phyloP scores from a whole-genome alignment of 768 basidiomycete species.

The Lactarius deliciosus region DNA sequence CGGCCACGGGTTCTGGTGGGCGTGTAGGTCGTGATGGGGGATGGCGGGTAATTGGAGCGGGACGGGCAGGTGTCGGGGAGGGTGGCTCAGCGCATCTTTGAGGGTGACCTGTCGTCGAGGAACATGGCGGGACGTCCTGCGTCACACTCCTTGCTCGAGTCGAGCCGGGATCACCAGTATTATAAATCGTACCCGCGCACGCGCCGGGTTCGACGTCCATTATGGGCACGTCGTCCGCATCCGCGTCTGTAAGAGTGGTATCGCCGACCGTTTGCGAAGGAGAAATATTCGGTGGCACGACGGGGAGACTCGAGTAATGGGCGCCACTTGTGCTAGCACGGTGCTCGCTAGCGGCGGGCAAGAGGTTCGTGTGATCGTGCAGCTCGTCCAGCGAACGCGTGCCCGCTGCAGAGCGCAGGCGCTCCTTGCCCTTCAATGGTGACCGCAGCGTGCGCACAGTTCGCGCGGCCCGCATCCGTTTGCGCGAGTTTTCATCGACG shows the following conservation, averaged over 20 bases:
- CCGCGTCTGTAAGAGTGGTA: not conserved
- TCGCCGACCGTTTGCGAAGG: not conserved
- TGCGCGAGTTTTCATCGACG: slow-evolving; percentile 24
- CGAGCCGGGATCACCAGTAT: not conserved
- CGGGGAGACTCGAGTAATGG: slow-evolving; percentile 19
- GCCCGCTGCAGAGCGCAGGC: not conserved
- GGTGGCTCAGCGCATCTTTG: slow-evolving; percentile 2
- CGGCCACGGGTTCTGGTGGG: not conserved
- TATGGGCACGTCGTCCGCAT: not conserved
- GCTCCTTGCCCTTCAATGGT: slow-evolving; percentile 12
- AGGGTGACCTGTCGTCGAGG: not conserved
- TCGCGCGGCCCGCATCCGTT: slow-evolving; percentile 14
- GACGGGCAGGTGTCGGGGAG: slow-evolving; percentile 13
- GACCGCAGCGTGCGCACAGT: not conserved
- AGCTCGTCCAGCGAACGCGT: slow-evolving; percentile 15
- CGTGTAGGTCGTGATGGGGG: not conserved
- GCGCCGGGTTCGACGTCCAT: not conserved
- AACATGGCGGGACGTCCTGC: not conserved
- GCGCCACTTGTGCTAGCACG: not conserved
- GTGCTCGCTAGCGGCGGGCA: not conserved
- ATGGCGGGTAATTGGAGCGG: not conserved
- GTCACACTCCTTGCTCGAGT: not conserved
- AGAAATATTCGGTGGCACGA: slow-evolving; percentile 5
- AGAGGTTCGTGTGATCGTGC: slow-evolving; percentile 5
- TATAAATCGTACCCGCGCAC: not conserved